phyloP scores from a whole-genome alignment of 768 basidiomycete species.

The Butyriboletus loyo region DNA sequence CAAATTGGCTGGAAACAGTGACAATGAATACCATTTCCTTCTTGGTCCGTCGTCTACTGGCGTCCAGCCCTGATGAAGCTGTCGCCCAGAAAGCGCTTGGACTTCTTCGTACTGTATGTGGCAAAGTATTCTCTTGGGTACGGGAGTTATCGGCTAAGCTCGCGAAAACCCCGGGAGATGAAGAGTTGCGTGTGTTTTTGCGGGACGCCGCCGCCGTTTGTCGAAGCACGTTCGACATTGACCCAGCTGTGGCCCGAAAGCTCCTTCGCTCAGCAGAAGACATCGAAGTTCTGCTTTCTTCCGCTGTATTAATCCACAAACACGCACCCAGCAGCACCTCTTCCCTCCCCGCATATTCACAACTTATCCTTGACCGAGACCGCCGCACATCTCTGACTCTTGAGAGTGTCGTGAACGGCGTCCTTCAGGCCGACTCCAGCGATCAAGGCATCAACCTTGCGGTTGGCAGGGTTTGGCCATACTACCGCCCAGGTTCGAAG shows the following conservation, averaged over 20 bases:
- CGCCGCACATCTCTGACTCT: constrained; percentile 28
- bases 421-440: not conserved
- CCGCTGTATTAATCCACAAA: constrained; percentile 25
- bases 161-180: constrained; percentile 5
- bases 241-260: not conserved
- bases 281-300: constrained; percentile 21
- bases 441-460: constrained; percentile 21
- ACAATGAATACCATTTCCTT: too few relatives aligned
- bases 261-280: constrained; percentile 24
- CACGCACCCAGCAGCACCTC: constrained; percentile 17
- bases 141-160: constrained; percentile 27
- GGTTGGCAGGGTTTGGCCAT: constrained; percentile 18
- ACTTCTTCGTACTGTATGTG: constrained; percentile 33
- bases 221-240: constrained; percentile 32
- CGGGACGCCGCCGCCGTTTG: constrained; percentile 40
- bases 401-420: constrained; percentile 6
- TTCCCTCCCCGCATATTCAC: constrained; percentile 4
- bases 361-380: constrained; percentile 29
- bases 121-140: constrained; percentile 37
- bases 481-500: constrained; percentile 22
- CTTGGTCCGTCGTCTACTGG: constrained; percentile 38
- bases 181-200: constrained; percentile 23
- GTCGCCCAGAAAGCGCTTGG: constrained; percentile 18
- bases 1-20: constrained; percentile 42
- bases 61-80: constrained; percentile 13